phyloP scores from a whole-genome alignment of 208 protist species.

The Kentomonas sorsogonicus region DNA sequence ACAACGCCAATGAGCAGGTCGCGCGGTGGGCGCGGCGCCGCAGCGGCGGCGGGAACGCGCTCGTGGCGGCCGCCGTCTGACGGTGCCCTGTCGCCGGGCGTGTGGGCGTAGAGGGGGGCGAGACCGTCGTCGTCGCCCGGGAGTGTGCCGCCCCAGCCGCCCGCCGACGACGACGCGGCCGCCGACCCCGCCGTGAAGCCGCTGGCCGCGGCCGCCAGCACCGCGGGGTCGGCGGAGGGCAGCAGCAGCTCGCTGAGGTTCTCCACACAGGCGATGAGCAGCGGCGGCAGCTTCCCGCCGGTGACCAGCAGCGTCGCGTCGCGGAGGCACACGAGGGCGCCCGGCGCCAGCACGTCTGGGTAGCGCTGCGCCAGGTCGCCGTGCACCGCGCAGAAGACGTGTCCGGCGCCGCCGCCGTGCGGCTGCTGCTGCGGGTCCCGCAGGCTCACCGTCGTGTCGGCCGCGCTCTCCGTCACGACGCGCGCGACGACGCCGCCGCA shows the following conservation, averaged over 20 bases:
- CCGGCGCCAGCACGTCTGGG: slow-evolving; percentile 56
- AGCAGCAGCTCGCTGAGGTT: slow-evolving; percentile 71
- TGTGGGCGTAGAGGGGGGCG: no score
- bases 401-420: slow-evolving; percentile 42
- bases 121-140: no score
- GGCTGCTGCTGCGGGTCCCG: no score
- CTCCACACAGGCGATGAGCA: slow-evolving; percentile 73
- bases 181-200: no score
- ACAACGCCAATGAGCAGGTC: no score
- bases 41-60: no score
- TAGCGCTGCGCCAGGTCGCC: slow-evolving; percentile 67
- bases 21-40: no score
- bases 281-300: slow-evolving; percentile 42
- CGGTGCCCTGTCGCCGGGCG: no score
- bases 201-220: no score
- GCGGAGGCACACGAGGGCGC: slow-evolving; percentile 61
- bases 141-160: no score
- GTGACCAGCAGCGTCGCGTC: slow-evolving; percentile 60
- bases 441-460: slow-evolving; percentile 73
- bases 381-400: slow-evolving; percentile 69
- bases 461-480: slow-evolving; percentile 67
- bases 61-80: no score
- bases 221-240: slow-evolving; percentile 38
- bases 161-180: no score
- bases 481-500: slow-evolving; percentile 70